phyloP scores from a whole-genome alignment of 2,329 filamentous ascomycete species.

The Ceratocystis papillata region DNA sequence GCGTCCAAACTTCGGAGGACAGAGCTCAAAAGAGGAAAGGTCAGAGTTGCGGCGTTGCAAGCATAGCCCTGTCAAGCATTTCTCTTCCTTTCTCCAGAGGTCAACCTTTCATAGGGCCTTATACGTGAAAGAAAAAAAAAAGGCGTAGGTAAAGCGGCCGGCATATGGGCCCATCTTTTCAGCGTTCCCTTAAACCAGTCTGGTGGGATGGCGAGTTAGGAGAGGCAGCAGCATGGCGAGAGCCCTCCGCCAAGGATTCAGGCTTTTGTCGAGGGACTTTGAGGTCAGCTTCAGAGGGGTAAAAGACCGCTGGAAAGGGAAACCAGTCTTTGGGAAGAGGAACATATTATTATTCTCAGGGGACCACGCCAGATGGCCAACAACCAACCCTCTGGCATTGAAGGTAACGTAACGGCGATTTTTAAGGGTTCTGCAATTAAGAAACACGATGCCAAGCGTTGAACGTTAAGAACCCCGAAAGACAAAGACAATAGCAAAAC shows the following conservation, averaged over 20 bases:
- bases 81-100: too few relatives aligned
- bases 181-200: constrained; percentile 10
- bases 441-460: not conserved
- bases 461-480: not conserved
- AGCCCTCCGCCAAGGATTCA: constrained; percentile 5
- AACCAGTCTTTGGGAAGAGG: not conserved
- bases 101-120: not conserved
- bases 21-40: constrained; percentile 6
- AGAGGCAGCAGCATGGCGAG: not conserved
- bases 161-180: constrained; percentile 1
- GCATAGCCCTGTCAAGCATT: constrained; percentile 4
- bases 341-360: not conserved
- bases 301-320: not conserved
- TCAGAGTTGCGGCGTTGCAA: not conserved
- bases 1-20: constrained; percentile 10
- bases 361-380: not conserved
- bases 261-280: constrained; percentile 7
- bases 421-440: not conserved
- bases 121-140: not conserved
- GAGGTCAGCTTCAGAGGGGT: not conserved
- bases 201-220: not conserved
- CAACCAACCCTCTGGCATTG: not conserved
- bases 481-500: not conserved
- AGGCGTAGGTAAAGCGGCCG: not conserved
- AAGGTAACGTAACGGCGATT: not conserved